Base-by-base conservation (phyloP, 257 asterid species). In the Solanum medicagineum region DNA sequence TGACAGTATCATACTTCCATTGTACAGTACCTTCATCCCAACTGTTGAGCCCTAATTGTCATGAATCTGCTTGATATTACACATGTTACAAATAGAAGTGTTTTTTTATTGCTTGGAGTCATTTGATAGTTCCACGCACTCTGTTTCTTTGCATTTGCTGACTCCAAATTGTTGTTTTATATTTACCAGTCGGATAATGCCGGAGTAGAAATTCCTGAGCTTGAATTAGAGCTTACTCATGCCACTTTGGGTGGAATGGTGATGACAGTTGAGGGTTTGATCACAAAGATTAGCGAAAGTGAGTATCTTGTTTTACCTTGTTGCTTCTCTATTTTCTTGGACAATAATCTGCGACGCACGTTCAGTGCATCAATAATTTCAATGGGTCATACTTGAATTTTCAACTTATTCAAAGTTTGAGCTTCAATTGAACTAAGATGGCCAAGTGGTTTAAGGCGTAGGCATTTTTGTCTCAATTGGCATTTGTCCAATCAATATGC, bases 231-330 rank as follows among this genome's bases (percentile, higher is more conserved):
- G 89, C 91, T 97, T 87, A 42, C 93, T 14, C 90, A 95, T 84
- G 99, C 99, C 84, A 94, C 98, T 47, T 89, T 97, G 88, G 99
- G 99, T 74, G 99, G 99, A 75, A 89, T 95, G 83, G 97, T 97
- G 60, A 97, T 98, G 6, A 97, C 99, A 16, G 90, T 97, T 59
- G 99, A 97, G 92, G 99, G 99, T 83, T 90, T 97, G 90, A 88
- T 97, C 80, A 88, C 99, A 73, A 91, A 92, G 87, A 93, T 97
- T 69, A 88, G 97, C 88, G 99, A 93, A 88, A 95, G 99, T 95
- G 87, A 89, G 98, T 89, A 13, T 70, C 44, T 26, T 75, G 55
- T 29, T 44, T 22, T 36, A 54, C 24, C 36, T 36, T 85, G 42
- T 14, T 71, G 54, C 24, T 45, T 53, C 15, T 65, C 7, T 44